phyloP scores from a whole-genome alignment of 2,329 filamentous ascomycete genomes.

The Talaromyces islandicus region DNA sequence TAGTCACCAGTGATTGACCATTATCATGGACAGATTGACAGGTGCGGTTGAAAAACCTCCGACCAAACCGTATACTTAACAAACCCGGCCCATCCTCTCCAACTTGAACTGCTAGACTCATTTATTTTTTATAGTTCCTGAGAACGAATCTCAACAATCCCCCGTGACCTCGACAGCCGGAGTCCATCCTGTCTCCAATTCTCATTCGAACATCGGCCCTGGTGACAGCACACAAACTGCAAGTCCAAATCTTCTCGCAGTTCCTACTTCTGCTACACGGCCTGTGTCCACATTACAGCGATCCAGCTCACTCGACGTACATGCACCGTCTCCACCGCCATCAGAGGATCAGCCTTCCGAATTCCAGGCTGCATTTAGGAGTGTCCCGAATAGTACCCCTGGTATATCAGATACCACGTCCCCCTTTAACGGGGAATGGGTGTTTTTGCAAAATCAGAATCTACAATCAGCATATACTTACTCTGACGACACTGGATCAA shows the following conservation, averaged over 20 bases:
- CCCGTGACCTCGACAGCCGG: neutral
- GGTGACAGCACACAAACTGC: neutral
- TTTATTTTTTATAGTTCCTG: neutral
- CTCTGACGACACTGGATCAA: neutral
- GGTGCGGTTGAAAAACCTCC: neutral
- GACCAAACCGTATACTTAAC: neutral
- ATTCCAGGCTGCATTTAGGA: neutral
- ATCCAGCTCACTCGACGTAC: conserved; percentile 9
- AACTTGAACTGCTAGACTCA: neutral
- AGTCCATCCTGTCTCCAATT: neutral
- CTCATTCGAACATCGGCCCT: neutral
- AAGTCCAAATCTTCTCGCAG: neutral
- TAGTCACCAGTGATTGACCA: neutral
- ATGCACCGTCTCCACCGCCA: conserved; percentile 3
- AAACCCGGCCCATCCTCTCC: neutral
- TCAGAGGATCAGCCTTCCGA: neutral
- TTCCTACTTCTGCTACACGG: neutral
- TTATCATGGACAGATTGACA: neutral
- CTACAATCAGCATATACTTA: neutral
- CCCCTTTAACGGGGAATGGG: neutral
- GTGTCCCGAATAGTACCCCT: neutral
- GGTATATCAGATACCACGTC: neutral
- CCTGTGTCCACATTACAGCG: neutral
- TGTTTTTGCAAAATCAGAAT: neutral
- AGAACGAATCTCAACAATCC: neutral